These are phyloP conservation scores for Blastobotrys terrestris DNA, from an alignment of 805 yeast species.

Conservation along the genomic window DNA sequence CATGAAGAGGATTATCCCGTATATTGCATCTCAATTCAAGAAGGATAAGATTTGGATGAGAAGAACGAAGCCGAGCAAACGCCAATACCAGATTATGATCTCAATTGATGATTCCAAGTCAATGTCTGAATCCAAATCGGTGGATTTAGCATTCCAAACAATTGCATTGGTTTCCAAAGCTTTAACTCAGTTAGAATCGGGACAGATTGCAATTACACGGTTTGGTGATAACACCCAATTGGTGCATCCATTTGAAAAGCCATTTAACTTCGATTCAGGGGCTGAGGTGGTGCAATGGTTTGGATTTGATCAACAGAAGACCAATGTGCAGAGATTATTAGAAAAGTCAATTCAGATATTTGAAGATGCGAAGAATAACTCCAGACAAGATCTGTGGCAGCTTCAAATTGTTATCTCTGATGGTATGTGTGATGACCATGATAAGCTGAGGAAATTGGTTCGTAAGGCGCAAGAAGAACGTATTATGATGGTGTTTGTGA, in stretches of 20 bases:
- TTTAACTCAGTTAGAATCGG: constrained; percentile 87
- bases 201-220: constrained; percentile 82
- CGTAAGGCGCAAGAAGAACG: constrained; percentile 87
- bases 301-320: constrained; percentile 79
- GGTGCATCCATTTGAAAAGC: constrained; percentile 85
- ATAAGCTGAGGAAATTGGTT: constrained; percentile 70
- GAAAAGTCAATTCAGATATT: constrained; percentile 67
- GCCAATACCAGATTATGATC: constrained; percentile 96
- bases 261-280: constrained; percentile 79
- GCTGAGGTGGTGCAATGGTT: constrained; percentile 80
- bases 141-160: constrained; percentile 88
- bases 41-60: constrained; percentile 98
- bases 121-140: constrained; percentile 89
- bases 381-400: constrained; percentile 70
- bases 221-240: constrained; percentile 81
- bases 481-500: constrained; percentile 90
- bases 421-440: constrained; percentile 97
- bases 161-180: constrained; percentile 93
- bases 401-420: constrained; percentile 88
- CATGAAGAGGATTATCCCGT: constrained; percentile 96
- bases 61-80: constrained; percentile 93
- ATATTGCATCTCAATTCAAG: constrained; percentile 94
- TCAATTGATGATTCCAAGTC: constrained; percentile 97
- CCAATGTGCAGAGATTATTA: constrained; percentile 75
- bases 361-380: constrained; percentile 43